Evolutionary conservation across 2,329 filamentous ascomycete species (phyloP).

Genomic region (Botrytis medusae): DNA sequence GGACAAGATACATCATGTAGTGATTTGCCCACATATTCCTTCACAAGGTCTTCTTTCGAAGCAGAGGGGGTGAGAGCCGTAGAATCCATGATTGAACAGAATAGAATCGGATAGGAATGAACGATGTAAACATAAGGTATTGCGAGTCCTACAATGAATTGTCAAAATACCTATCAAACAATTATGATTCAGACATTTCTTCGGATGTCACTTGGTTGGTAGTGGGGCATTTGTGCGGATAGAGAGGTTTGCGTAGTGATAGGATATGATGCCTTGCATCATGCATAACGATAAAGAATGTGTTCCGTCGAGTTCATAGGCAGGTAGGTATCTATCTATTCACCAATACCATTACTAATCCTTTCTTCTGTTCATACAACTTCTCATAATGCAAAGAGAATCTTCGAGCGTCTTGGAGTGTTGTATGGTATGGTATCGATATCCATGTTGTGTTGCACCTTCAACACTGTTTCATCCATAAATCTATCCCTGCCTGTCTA

Average conservation of each 20-base stretch:
- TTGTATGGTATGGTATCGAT: neutral
- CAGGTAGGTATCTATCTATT: neutral
- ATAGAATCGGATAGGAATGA: neutral
- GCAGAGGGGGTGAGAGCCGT: slow-evolving; percentile 32
- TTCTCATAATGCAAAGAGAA: neutral
- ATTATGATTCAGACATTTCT: neutral
- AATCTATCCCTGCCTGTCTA: neutral
- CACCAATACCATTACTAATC: neutral
- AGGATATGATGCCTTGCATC: neutral
- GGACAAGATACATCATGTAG: slow-evolving; percentile 64
- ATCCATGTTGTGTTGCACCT: neutral
- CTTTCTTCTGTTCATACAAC: neutral
- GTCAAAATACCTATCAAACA: neutral
- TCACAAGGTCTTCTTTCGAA: slow-evolving; percentile 43
- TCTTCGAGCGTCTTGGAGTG: neutral
- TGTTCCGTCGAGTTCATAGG: neutral
- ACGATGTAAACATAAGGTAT: neutral
- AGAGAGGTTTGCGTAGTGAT: neutral
- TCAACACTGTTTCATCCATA: neutral
- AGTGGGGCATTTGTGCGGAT: neutral
- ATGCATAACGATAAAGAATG: slow-evolving; percentile 3
- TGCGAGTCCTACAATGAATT: neutral
- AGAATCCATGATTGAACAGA: slow-evolving; percentile 31
- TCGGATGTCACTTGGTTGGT: neutral
- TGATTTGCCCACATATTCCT: slow-evolving; percentile 57